phyloP scores from a whole-genome alignment of 169 alveolate species.

The Eimeria praecox region DNA sequence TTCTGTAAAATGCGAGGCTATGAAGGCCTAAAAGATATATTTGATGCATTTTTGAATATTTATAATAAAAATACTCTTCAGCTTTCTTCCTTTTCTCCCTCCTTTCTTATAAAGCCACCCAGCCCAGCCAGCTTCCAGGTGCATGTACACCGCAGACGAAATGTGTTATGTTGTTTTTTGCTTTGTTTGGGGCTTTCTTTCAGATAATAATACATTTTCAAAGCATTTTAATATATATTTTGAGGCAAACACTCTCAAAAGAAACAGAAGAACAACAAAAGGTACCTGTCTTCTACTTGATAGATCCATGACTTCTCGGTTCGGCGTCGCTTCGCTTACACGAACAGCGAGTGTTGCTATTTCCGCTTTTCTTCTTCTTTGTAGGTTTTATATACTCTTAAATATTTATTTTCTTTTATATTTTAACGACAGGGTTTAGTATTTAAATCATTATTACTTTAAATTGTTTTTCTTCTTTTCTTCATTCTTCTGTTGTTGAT shows the following conservation, averaged over 20 bases:
- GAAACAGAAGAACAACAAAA: background rate
- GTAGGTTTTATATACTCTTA: background rate
- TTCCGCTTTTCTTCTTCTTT: background rate
- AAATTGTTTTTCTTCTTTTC: background rate
- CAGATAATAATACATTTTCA: too few species aligned
- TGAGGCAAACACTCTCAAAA: background rate
- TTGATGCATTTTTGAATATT: background rate
- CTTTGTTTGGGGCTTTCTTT: too few species aligned
- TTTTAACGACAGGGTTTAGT: background rate
- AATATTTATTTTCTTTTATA: background rate
- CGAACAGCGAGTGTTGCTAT: too few species aligned
- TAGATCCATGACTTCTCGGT: background rate
- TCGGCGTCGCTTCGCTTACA: too few species aligned
- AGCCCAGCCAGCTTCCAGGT: background rate
- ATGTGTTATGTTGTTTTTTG: background rate
- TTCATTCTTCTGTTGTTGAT: background rate
- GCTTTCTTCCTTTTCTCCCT: background rate
- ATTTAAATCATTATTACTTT: background rate
- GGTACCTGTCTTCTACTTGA: background rate
- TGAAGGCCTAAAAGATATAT: background rate
- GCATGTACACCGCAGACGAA: conserved; percentile 20
- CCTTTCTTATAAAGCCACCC: background rate
- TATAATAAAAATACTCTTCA: background rate
- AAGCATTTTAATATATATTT: too few species aligned
- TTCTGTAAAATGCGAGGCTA: background rate